Evolutionary conservation across 1,284 basidiomycete species (phyloP).

Genomic region (Paramarasmius palmivorus): DNA sequence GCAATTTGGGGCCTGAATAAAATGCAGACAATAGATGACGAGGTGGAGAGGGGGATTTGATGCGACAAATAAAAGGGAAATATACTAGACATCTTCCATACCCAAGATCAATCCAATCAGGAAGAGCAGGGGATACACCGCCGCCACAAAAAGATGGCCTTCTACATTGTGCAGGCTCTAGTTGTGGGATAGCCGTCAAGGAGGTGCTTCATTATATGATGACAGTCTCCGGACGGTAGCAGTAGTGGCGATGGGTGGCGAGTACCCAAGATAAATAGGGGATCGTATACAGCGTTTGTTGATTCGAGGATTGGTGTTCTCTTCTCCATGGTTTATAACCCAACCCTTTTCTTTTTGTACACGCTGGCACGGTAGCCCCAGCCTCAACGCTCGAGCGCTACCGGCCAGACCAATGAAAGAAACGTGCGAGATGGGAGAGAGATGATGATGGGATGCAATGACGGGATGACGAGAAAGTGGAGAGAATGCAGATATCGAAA

Average conservation of each 20-base stretch:
- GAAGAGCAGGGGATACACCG: conserved; percentile 5
- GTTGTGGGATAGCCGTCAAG: background rate
- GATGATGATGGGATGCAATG: conserved; percentile 7
- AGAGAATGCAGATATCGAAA: conserved; percentile 12
- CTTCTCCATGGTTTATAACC: conserved; percentile 1
- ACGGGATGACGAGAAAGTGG: background rate
- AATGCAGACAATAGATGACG: conserved; percentile 1
- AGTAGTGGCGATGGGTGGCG: background rate
- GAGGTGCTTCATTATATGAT: conserved; percentile 6
- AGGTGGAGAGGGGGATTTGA: conserved; percentile 1
- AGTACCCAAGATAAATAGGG: background rate
- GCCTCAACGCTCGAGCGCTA: conserved; percentile 9
- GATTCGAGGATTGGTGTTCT: conserved; percentile 4
- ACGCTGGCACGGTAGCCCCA: conserved; percentile 8
- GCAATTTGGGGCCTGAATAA: background rate
- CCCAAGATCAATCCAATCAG: conserved; percentile 12
- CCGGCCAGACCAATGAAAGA: conserved; percentile 10
- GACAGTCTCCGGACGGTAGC: background rate
- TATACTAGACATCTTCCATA: conserved; percentile 12
- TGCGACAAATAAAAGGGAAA: conserved; percentile 11
- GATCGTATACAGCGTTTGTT: conserved; percentile 1
- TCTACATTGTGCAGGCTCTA: background rate
- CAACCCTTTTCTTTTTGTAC: conserved; percentile 10
- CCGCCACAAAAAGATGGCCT: conserved; percentile 1
- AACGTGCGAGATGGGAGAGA: conserved; percentile 10